phyloP scores from a whole-genome alignment of 371 early-diverging fungal species.

The Mortierella sp. region DNA sequence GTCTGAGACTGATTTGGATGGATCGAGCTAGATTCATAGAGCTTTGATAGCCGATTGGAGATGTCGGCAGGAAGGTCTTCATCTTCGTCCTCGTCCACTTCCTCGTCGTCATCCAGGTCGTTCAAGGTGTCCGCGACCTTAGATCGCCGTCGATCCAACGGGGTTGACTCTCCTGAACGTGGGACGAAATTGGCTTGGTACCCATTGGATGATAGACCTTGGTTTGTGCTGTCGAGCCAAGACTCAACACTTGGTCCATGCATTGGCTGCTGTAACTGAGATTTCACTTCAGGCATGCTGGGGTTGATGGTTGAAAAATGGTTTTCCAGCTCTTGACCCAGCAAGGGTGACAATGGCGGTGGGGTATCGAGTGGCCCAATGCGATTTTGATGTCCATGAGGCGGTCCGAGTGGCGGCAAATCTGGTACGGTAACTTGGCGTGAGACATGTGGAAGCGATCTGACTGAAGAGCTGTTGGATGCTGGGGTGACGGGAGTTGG shows the following conservation, averaged over 20 bases:
- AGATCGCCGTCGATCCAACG: constrained; percentile 3
- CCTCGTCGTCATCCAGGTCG: constrained; percentile 16
- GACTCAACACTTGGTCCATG: constrained; percentile 16
- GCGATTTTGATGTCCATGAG: constrained; percentile 1
- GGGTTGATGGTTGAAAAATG: constrained; percentile 9
- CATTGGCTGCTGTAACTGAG: constrained; percentile 3
- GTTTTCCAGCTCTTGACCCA: constrained; percentile 24
- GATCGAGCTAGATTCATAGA: constrained; percentile 39
- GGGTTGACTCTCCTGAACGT: constrained; percentile 1
- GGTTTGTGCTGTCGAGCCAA: constrained; percentile 16
- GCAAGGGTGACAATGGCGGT: constrained; percentile 36
- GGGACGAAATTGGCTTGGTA: constrained; percentile 16
- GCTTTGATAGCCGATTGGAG: constrained; percentile 38
- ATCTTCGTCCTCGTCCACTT: constrained; percentile 42
- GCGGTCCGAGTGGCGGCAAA: constrained; percentile 11
- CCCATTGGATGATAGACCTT: constrained; percentile 14
- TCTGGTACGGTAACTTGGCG: constrained; percentile 15
- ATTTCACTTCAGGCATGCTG: neutral
- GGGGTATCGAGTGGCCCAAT: constrained; percentile 40
- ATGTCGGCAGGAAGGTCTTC: constrained; percentile 35
- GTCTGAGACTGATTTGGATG: constrained; percentile 51
- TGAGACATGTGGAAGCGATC: constrained; percentile 1
- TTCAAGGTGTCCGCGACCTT: neutral
- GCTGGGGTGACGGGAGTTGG: constrained; percentile 28
- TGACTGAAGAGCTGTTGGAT: constrained; percentile 1